Conservation (phyloP, 2,329 filamentous ascomycete species). For the Xylaria sp. region DNA sequence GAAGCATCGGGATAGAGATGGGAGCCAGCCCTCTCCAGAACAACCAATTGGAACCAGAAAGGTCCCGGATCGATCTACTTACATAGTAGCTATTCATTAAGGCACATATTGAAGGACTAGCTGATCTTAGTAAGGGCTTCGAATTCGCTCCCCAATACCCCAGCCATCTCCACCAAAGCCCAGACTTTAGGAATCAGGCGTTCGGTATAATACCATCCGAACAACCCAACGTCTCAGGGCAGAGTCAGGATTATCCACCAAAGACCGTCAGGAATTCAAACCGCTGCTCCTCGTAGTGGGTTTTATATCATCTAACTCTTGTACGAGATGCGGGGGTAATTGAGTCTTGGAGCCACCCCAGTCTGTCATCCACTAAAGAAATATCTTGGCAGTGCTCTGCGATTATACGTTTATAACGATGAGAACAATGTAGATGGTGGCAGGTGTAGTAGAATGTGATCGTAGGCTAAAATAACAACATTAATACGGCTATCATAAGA, state of each 20-base stretch:
- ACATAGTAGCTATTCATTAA: background rate
- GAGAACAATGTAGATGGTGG: background rate
- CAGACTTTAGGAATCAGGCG: constrained; percentile 2
- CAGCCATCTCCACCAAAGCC: constrained; percentile 7
- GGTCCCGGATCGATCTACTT: background rate
- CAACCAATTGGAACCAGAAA: background rate
- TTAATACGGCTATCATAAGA: background rate
- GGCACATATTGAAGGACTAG: background rate
- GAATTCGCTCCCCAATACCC: background rate
- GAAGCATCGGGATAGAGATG: background rate
- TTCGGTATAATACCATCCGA: constrained; percentile 32
- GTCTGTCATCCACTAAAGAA: background rate
- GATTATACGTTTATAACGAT: constrained; percentile 10
- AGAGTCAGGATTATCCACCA: constrained; percentile 34
- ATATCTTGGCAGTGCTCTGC: constrained; percentile 17
- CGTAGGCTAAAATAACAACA: background rate
- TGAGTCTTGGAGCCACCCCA: background rate
- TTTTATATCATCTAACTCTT: background rate
- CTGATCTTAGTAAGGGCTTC: background rate
- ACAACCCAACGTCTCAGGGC: constrained; percentile 3
- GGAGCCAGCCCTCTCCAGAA: background rate
- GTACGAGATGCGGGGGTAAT: constrained; percentile 29
- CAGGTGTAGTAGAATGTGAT: background rate
- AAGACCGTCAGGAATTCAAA: constrained; percentile 17
- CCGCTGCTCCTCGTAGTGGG: background rate